phyloP scores from a whole-genome alignment of 805 yeast species.

The Cyberlindnera nakhonratchasimensis region DNA sequence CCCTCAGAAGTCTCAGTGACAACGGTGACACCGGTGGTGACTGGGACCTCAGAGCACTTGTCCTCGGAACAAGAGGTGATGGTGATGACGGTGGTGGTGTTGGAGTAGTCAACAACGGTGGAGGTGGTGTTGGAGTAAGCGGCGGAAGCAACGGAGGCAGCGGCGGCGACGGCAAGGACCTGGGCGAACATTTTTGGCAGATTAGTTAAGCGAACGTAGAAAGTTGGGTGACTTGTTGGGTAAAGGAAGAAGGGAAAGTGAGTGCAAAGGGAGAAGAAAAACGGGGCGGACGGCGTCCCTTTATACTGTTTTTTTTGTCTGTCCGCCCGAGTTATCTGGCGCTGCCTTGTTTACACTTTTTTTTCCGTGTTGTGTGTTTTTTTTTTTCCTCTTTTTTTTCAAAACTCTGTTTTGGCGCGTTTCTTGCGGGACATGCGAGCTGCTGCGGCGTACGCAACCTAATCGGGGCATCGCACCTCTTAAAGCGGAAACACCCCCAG shows the following conservation, averaged over 20 bases:
- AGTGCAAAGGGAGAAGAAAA: slow-evolving; percentile 1
- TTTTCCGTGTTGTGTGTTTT: too few species aligned
- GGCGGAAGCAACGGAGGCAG: slow-evolving; percentile 29
- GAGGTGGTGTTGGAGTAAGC: slow-evolving; percentile 26
- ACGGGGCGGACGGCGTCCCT: slow-evolving; percentile 9
- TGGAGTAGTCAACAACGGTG: slow-evolving; percentile 27
- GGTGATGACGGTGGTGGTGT: slow-evolving; percentile 33
- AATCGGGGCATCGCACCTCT: slow-evolving; percentile 6
- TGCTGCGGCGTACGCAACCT: not conserved
- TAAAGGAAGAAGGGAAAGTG: slow-evolving; percentile 12
- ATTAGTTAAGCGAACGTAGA: slow-evolving; percentile 27
- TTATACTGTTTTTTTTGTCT: slow-evolving; percentile 16
- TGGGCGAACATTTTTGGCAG: slow-evolving; percentile 31
- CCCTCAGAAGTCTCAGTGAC: slow-evolving; percentile 24
- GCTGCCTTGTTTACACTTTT: slow-evolving; percentile 8
- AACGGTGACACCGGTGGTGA: slow-evolving; percentile 29
- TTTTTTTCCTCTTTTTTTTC: too few species aligned
- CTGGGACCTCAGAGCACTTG: slow-evolving; percentile 24
- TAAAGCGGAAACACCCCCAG: slow-evolving; percentile 4
- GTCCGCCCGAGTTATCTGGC: not conserved
- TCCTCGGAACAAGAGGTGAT: slow-evolving; percentile 27
- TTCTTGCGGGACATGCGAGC: not conserved
- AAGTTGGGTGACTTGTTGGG: slow-evolving; percentile 25
- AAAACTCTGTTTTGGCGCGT: not conserved
- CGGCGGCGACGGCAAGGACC: slow-evolving; percentile 29